phyloP scores from a whole-genome alignment of 495 filamentous ascomycete species.

The Aspergillus nanangensis region DNA sequence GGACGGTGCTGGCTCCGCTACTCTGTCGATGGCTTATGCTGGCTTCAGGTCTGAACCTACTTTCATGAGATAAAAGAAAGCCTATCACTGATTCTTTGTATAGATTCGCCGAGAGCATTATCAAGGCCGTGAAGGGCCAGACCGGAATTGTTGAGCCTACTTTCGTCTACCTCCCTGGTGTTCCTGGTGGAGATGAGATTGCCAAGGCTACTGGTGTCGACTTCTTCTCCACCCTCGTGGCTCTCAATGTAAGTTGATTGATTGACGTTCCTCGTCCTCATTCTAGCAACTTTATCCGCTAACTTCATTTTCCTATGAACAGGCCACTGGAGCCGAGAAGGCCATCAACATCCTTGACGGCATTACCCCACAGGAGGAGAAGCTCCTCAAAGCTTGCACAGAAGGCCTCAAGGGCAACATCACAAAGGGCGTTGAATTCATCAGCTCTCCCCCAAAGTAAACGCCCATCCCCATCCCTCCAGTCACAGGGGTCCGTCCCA shows the following conservation, averaged over 20 bases:
- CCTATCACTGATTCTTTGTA: slow-evolving; percentile 21
- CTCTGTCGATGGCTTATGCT: slow-evolving; percentile 95
- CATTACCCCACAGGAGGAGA: slow-evolving; percentile 78
- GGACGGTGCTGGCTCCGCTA: slow-evolving; percentile 91
- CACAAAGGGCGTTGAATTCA: slow-evolving; percentile 85
- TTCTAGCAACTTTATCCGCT: too few species aligned
- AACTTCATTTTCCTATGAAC: too few species aligned
- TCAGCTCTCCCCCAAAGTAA: slow-evolving; percentile 72
- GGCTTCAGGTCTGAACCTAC: slow-evolving; percentile 71
- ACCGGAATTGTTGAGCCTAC: slow-evolving; percentile 90
- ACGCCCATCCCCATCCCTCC: slow-evolving; percentile 27
- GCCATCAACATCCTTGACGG: slow-evolving; percentile 69
- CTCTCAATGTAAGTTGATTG: slow-evolving; percentile 74
- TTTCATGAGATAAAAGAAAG: neutral
- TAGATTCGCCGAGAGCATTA: slow-evolving; percentile 90
- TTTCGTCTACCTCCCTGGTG: slow-evolving; percentile 88
- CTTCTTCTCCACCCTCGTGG: slow-evolving; percentile 93
- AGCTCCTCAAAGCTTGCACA: slow-evolving; percentile 69
- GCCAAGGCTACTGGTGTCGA: slow-evolving; percentile 76
- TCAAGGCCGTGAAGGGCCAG: slow-evolving; percentile 83
- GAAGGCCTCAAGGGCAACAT: slow-evolving; percentile 86
- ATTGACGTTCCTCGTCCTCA: neutral
- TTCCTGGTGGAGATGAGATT: slow-evolving; percentile 82
- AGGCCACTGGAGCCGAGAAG: slow-evolving; percentile 81
- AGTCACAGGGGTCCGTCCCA: slow-evolving; percentile 7